Base-by-base conservation (phyloP, 225 moss, liverwort and hornwort genomes). In the Lunularia cruciata region DNA sequence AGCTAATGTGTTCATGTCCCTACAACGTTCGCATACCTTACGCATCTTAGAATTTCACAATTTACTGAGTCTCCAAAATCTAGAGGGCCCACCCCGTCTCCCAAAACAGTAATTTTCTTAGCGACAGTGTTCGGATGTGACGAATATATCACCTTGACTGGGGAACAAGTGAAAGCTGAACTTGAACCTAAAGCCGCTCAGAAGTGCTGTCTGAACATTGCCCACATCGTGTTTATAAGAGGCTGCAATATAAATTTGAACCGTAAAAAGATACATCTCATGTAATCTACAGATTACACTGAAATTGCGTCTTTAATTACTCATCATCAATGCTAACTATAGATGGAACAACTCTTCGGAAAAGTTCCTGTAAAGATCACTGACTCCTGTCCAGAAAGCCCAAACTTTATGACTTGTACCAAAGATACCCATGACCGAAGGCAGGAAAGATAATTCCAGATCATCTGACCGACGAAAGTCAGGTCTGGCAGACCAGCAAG, bases 131-230 rank as follows among this genome's bases (percentile, higher is more conserved):
- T 25, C 72, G 55, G 37, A 73, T 64, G 69, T 34, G 60, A 79
- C 53, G 69, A 67, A 70, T 31, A 45, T 38, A 65, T 60, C 79
- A 79, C 74, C 79, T 75, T 79, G 70, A 72, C 75, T 57, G 75
- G 54, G 55, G 61, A 66, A 62, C 31, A 75, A 25, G 46, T 68
- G 67, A 72, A 65, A 80, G 72, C 80, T 80, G 80, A 72, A 74
- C 72, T 72, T 80, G 71, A 79, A 73, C 75, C 68, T 72, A 75
- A 75, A 68, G 72, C 80, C 72, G 57, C 76, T 76, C 72, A 76
- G 62, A 76, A 76, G 75, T 64, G 72, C 60, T 75, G 68, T 65
- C 62, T 72, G 76, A 70, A 80, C 80, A 76, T 68, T 67, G 68
- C 76, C 70, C 66, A 75, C 79, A 72, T 54, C 60, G 62, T 62